Percentiles rank a stretch among this genome's conserved stretches.
Evolutionary conservation across 139 green algal genomes (phyloP).

Genomic region (Tetraselmis chui): DNA sequence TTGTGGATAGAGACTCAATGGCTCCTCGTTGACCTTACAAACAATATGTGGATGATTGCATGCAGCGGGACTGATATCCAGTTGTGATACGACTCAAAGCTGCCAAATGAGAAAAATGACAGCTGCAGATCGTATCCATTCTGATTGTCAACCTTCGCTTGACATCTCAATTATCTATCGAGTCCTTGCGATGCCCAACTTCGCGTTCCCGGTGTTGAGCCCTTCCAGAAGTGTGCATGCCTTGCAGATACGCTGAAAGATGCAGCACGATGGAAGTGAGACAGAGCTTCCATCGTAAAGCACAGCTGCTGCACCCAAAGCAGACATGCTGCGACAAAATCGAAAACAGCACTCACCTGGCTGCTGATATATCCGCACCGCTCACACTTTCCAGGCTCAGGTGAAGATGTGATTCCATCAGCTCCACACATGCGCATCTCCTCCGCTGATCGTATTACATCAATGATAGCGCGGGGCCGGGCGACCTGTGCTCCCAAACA

Average conservation of each 20-base stretch:
- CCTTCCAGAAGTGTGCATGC: constrained; percentile 82
- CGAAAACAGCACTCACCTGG: constrained; percentile 36
- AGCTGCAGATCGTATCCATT: no score
- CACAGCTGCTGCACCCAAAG: background rate
- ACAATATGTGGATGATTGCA: no score
- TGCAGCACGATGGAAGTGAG: background rate
- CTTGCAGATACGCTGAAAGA: constrained; percentile 64
- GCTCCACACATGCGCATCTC: constrained; percentile 38
- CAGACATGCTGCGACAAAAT: background rate
- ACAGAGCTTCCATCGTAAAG: background rate
- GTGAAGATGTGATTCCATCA: background rate
- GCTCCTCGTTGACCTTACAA: no score
- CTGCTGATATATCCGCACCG: constrained; percentile 80
- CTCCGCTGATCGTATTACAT: constrained; percentile 80
- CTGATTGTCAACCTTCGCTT: no score
- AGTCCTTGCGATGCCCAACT: background rate
- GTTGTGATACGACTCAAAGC: no score
- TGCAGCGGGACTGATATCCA: no score
- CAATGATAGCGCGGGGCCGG: constrained; percentile 71
- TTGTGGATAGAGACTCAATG: no score
- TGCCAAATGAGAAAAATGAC: no score
- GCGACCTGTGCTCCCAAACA: constrained; percentile 41
- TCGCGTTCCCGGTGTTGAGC: constrained; percentile 56
- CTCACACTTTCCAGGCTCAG: constrained; percentile 49
- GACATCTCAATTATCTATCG: no score